Percentiles rank a stretch among this genome's conserved stretches.
phyloP scores from a whole-genome alignment of 2,329 filamentous ascomycete genomes.

The Colletotrichum tropicale region DNA sequence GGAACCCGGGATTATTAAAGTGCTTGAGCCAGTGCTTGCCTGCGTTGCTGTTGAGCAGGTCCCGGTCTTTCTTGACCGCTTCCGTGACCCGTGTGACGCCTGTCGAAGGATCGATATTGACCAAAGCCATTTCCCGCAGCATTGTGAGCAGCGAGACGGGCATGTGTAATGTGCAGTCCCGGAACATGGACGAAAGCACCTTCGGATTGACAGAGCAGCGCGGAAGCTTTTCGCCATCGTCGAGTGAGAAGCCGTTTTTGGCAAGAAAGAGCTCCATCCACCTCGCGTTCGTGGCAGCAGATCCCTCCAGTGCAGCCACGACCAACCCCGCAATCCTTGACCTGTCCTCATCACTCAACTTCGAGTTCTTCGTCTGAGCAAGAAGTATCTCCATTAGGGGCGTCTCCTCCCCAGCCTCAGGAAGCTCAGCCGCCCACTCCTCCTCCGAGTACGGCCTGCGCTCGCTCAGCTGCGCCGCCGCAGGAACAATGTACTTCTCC shows the following conservation, averaged over 20 bases:
- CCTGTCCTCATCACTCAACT: slow-evolving; percentile 1
- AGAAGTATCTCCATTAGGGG: slow-evolving; percentile 22
- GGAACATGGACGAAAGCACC: slow-evolving; percentile 18
- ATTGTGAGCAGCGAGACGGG: slow-evolving; percentile 22
- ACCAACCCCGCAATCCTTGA: slow-evolving; percentile 26
- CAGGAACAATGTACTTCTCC: slow-evolving; percentile 28
- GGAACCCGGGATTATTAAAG: slow-evolving; percentile 11
- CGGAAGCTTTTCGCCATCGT: slow-evolving; percentile 25
- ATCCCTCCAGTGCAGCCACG: slow-evolving; percentile 27
- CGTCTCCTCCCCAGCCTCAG: slow-evolving; percentile 16
- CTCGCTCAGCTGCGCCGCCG: slow-evolving; percentile 33
- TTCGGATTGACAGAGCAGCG: slow-evolving; percentile 23
- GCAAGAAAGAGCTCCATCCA: slow-evolving; percentile 36
- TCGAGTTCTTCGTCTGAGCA: neutral
- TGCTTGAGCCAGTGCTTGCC: slow-evolving; percentile 34
- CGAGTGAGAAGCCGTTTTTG: slow-evolving; percentile 29
- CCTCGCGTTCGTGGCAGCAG: slow-evolving; percentile 29
- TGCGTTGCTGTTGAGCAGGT: slow-evolving; percentile 29
- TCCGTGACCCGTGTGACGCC: slow-evolving; percentile 26
- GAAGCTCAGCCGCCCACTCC: slow-evolving; percentile 27
- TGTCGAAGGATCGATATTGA: slow-evolving; percentile 26
- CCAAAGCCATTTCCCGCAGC: slow-evolving; percentile 21
- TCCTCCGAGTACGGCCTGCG: slow-evolving; percentile 27
- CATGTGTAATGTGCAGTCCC: slow-evolving; percentile 14
- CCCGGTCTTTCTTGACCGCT: slow-evolving; percentile 23